Evolutionary conservation across 305 asterid genomes (phyloP), one percentile per base, ranked within the genome.

Genomic region (Fraxinus greggii): DNA sequence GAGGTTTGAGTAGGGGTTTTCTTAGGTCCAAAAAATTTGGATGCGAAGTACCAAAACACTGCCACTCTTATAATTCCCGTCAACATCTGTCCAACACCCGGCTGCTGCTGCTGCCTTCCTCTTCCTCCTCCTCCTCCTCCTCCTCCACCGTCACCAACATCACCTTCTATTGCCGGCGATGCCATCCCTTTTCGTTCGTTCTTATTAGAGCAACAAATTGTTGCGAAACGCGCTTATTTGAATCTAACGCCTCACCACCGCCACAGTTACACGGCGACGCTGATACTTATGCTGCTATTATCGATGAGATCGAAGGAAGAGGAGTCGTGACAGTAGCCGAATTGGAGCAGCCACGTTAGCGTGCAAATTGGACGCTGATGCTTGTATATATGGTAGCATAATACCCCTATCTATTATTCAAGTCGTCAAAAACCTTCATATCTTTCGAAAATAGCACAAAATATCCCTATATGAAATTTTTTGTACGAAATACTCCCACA

Each of bases 21-120:
- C 83, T 96, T 94, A 5, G 99, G 95, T 5, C 94, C 91, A 73
- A 96, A 94, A 81, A 96, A 94, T 83, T 92, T 96, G 65, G 99
- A 96, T 0, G 97, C 97, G 79, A 96, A 93, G 90, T 94, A 96
- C 98, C 99, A 94, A 81, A 96, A 91, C 24, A 96, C 97, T 2
- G 97, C 97, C 24, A 94, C 78, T 86, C 99, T 90, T 48, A 96
- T 91, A 48, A 96, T 85, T 12, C 98, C 99, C 1, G 98, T 92
- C 65, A 96, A 65, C 98, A 93, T 94, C 97, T 91, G 93, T 17
- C 98, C 97, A 10, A 87, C 29, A 2, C 98, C 99, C 29, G 72
- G 85, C 78, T 74, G 89, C 79, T 87, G 90, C 35, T 82, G 97
- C 78, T 81, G 87, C 85, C 77, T 86, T 80, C 72, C 86, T 59